Evolutionary conservation across 371 early-diverging fungal species (phyloP), one percentile per base, ranked within the genome.

Genomic region (Umbelopsis sp.): DNA sequence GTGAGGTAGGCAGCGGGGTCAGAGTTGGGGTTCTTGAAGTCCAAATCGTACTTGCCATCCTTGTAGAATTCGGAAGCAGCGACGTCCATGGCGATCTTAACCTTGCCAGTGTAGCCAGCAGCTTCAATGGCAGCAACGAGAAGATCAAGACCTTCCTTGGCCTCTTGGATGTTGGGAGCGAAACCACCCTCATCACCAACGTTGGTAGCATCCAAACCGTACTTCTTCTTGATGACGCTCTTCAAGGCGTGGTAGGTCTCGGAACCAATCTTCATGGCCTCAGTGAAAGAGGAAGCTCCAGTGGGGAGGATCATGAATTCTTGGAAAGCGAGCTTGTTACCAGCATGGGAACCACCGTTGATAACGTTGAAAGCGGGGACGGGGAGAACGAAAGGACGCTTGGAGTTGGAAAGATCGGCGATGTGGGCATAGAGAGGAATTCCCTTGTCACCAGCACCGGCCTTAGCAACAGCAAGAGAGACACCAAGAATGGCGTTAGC

Each of bases 151-250:
- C 97, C 99, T 85, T 99, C 99, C 74, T 88, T 86, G 87, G 92
- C 93, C 78, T 96, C 93, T 84, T 96, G 96, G 76, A 99, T 96
- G 85, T 99, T 98, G 79, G 99, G 99, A 62, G 99, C 99, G 81
- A 99, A 99, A 70, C 99, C 99, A 79, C 99, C 99, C 87, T 99
- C 99, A 80, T 99, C 99, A 76, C 99, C 99, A 70, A 99, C 99
- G 80, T 96, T 96, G 80, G 96, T 97, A 76, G 97, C 95, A 77
- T 97, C 98, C 80, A 93, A 95, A 66, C 99, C 98, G 84, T 98
- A 99, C 90, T 98, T 95, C 77, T 87, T 80, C 91, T 97, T 96
- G 88, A 99, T 98, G 70, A 96, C 95, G 11, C 78, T 70, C 91
- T 98, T 99, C 66, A 99, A 85, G 75, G 86, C 73, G 83, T 97